Base-by-base conservation (phyloP, 2,329 filamentous ascomycete genomes). In the Colletotrichum spaethianum region DNA sequence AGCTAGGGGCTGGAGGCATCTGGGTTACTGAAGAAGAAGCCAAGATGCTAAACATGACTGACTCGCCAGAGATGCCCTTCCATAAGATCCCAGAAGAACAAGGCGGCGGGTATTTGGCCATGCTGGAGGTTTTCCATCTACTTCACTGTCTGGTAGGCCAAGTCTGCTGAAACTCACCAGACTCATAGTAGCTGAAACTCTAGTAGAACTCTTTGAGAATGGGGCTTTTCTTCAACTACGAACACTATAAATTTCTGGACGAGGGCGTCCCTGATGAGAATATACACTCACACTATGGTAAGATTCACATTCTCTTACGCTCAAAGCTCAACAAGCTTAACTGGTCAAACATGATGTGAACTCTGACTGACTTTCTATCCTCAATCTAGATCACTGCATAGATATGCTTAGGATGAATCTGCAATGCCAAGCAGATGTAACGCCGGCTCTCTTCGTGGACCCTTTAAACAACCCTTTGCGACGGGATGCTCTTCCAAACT, bases 381-480 rank as follows among this genome's bases (percentile, higher is more conserved):
- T 14, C 2, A 14, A 23, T 14, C 7, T 23, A 71, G 63, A 68
- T 11, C 68, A 71, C 33, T 71, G 68, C 42, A 68, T 71, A 50
- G 68, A 71, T 18, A 71, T 71, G 63, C 33, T 71, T 0, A 31
- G 68, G 50, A 71, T 68, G 68, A 71, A 68, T 26, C 42, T 71
- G 16, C 57, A 62, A 44, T 71, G 68, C n/a, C 53, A 72, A 18
- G 57, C 57, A 31, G 64, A 72, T 12, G 69, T 72, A 1, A 72
- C 69, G 23, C 69, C 69, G 3, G 64, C 69, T 11, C 57, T 72
- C 11, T 72, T 72, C 42, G 69, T 72, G 1, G 69, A 72, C 38
- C 69, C 69, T 2, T 57, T 72, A 18, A 23, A 31, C n/a, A 72
- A 68, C 36, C 69, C 69, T 0, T 6, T 38, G 3, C 52, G 69